Evolutionary conservation across 2,329 filamentous ascomycete genomes (phyloP).

Genomic region (Sclerotinia subarctica): DNA sequence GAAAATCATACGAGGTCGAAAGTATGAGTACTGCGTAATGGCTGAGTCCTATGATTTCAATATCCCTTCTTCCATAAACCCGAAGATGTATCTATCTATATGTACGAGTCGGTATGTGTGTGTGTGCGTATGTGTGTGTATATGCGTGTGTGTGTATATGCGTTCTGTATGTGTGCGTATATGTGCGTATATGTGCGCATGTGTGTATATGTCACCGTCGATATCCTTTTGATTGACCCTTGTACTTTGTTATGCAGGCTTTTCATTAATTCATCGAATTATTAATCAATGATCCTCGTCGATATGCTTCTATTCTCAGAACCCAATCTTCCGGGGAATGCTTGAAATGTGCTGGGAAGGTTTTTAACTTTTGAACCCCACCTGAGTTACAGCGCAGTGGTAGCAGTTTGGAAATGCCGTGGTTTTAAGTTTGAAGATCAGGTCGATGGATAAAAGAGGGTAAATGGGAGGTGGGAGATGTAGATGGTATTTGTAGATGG

Average conservation of each 20-base stretch:
- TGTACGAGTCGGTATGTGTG: too few species aligned
- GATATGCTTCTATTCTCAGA: constrained; percentile 11
- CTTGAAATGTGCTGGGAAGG: constrained; percentile 10
- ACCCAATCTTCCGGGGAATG: constrained; percentile 1
- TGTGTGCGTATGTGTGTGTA: background rate
- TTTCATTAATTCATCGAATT: background rate
- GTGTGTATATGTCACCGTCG: background rate
- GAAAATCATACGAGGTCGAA: background rate
- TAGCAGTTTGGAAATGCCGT: background rate
- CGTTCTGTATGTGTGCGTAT: background rate
- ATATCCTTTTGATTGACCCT: background rate
- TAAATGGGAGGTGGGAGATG: background rate
- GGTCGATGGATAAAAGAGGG: background rate
- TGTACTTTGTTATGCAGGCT: background rate
- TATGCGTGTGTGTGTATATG: too few species aligned
- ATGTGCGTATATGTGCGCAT: background rate
- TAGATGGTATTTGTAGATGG: too few species aligned
- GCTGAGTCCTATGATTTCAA: background rate
- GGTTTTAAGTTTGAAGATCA: background rate
- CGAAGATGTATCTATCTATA: too few species aligned
- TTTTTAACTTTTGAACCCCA: constrained; percentile 12
- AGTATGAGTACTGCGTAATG: background rate
- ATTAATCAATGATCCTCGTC: background rate
- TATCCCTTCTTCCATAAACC: too few species aligned
- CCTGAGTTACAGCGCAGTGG: constrained; percentile 6